These are phyloP conservation scores for Claviceps sp. DNA, from an alignment of 2,329 filamentous ascomycete species.

Conservation along the genomic window DNA sequence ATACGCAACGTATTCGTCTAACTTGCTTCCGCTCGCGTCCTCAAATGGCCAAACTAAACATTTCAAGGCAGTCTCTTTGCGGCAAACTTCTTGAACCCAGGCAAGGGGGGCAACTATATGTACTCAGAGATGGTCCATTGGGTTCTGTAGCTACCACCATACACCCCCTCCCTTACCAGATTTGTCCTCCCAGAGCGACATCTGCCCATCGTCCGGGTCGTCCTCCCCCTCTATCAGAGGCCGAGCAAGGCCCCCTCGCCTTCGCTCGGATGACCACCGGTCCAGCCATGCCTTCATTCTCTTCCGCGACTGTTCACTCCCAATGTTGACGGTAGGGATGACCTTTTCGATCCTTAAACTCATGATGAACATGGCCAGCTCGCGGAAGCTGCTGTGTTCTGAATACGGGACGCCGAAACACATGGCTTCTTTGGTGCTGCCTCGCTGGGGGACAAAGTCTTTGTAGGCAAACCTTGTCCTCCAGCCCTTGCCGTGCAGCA, in stretches of 20 bases:
- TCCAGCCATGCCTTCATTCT: slow-evolving; percentile 55
- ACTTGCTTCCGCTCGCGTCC: too few relatives aligned
- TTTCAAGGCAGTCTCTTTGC: too few relatives aligned
- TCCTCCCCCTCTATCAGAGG: slow-evolving; percentile 28
- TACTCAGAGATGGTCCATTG: too few relatives aligned
- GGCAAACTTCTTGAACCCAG: too few relatives aligned
- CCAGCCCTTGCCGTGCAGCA: slow-evolving; percentile 55
- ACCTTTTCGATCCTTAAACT: slow-evolving; percentile 75
- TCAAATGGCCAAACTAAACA: too few relatives aligned
- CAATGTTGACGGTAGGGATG: slow-evolving; percentile 83
- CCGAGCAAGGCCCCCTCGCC: slow-evolving; percentile 37
- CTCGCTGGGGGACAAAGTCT: slow-evolving; percentile 69
- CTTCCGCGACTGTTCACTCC: slow-evolving; percentile 40
- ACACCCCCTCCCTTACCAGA: slow-evolving; percentile 23
- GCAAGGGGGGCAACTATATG: too few relatives aligned
- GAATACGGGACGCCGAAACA: slow-evolving; percentile 94
- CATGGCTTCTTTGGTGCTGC: slow-evolving; percentile 67
- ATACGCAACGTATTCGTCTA: too few relatives aligned
- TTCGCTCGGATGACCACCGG: slow-evolving; percentile 45
- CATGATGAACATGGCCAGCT: slow-evolving; percentile 88
- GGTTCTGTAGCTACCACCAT: slow-evolving; percentile 20
- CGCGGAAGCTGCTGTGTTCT: slow-evolving; percentile 89
- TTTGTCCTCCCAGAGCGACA: slow-evolving; percentile 26
- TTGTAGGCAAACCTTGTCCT: slow-evolving; percentile 55
- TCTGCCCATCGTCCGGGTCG: slow-evolving; percentile 14